Conservation (phyloP, 2,329 filamentous ascomycete genomes). For the Alternaria metachromatica region DNA sequence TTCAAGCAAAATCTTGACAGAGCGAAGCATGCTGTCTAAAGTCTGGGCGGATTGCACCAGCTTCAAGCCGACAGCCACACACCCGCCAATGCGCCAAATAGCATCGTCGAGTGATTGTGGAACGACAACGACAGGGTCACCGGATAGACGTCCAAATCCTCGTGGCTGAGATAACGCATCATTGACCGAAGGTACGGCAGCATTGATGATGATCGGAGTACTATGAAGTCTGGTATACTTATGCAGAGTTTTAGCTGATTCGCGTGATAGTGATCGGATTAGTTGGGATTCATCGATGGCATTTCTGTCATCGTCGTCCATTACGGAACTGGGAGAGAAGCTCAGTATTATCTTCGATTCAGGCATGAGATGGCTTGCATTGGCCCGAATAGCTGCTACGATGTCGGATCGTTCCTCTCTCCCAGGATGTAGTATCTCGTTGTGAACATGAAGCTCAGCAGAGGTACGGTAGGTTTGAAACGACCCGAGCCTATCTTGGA, state of each 20-base stretch:
- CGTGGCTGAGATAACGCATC: constrained; percentile 83
- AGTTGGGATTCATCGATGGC: constrained; percentile 74
- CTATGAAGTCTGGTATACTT: constrained; percentile 75
- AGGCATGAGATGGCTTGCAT: constrained; percentile 80
- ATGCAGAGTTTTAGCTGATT: constrained; percentile 71
- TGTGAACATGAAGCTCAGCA: constrained; percentile 85
- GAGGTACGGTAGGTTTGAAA: constrained; percentile 97
- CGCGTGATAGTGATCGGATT: constrained; percentile 76
- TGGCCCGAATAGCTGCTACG: constrained; percentile 82
- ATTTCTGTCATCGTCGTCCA: constrained; percentile 81
- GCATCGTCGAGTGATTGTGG: constrained; percentile 90
- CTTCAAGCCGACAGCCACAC: constrained; percentile 82
- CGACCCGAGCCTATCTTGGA: constrained; percentile 92
- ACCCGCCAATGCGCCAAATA: constrained; percentile 91
- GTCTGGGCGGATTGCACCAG: constrained; percentile 79
- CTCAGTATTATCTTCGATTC: constrained; percentile 84
- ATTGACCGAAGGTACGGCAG: constrained; percentile 83
- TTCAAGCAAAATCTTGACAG: constrained; percentile 83
- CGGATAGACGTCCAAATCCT: constrained; percentile 82
- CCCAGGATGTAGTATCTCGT: constrained; percentile 86
- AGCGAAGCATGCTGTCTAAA: constrained; percentile 73
- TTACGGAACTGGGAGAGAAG: constrained; percentile 78
- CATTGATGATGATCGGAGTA: constrained; percentile 84
- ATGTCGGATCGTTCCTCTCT: constrained; percentile 94
- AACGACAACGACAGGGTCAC: constrained; percentile 79